These are phyloP conservation scores for Ploettnerulaceae sp. DNA, from an alignment of 2,329 filamentous ascomycete species.

Conservation along the genomic window DNA sequence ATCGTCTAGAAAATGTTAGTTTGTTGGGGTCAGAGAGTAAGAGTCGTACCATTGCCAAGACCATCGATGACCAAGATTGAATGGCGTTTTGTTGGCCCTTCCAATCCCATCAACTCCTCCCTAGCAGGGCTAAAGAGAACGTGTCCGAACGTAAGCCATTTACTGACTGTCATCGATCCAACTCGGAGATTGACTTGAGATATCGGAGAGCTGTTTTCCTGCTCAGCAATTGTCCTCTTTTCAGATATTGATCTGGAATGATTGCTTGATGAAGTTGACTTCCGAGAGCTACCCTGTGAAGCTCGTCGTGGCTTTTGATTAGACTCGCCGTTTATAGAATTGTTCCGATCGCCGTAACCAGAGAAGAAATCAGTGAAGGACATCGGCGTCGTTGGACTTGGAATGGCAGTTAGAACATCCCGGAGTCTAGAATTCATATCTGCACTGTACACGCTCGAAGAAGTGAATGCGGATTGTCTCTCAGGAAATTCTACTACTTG, in stretches of 20 bases:
- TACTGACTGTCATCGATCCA: conserved; percentile 79
- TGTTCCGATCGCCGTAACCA: conserved; percentile 38
- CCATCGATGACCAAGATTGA: conserved; percentile 76
- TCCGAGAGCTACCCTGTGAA: conserved; percentile 20
- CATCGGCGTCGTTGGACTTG: conserved; percentile 42
- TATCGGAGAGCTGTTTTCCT: conserved; percentile 56
- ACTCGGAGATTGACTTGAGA: conserved; percentile 72
- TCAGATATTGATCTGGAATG: conserved; percentile 19
- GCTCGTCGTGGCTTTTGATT: conserved; percentile 5
- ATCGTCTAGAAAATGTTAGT: conserved; percentile 47
- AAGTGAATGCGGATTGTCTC: conserved; percentile 27
- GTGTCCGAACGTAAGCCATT: conserved; percentile 81
- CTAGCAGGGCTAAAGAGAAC: conserved; percentile 77
- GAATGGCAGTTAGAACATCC: conserved; percentile 41
- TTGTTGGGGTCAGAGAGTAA: not conserved
- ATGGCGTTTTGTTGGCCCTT: conserved; percentile 46
- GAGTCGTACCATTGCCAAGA: conserved; percentile 58
- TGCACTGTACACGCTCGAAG: conserved; percentile 50
- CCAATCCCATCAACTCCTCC: conserved; percentile 57
- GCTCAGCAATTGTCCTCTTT: conserved; percentile 20
- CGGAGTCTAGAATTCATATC: conserved; percentile 51
- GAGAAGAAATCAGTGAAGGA: conserved; percentile 41
- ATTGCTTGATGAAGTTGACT: conserved; percentile 22
- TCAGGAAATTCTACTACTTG: conserved; percentile 10
- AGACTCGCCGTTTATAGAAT: conserved; percentile 17